Evolutionary conservation across 2,329 filamentous ascomycete genomes (phyloP).

Genomic region (Neoarthrinium moseri): DNA sequence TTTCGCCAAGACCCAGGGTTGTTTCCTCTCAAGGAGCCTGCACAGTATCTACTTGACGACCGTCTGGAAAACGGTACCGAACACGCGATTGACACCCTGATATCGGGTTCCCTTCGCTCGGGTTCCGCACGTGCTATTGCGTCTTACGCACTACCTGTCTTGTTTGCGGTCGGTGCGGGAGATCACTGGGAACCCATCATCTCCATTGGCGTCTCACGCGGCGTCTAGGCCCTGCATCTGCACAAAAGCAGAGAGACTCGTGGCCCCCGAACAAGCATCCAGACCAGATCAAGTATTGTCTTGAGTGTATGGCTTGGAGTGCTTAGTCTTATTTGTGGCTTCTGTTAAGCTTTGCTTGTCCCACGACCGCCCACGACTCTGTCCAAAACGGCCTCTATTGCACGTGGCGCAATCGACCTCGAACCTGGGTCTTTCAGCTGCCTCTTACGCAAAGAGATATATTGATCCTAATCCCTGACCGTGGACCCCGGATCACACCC

Average conservation of each 20-base stretch:
- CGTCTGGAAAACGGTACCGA: neutral
- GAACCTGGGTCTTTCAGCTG: slow-evolving; percentile 7
- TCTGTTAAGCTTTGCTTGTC: slow-evolving; percentile 8
- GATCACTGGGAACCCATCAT: neutral
- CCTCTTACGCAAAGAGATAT: slow-evolving; percentile 4
- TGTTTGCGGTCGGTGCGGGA: no score
- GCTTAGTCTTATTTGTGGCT: slow-evolving; percentile 5
- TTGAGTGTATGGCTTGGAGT: neutral
- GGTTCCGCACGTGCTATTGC: slow-evolving; percentile 12
- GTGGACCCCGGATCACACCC: neutral
- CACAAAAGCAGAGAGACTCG: slow-evolving; percentile 1
- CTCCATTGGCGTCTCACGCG: no score
- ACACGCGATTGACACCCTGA: neutral
- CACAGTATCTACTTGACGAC: no score
- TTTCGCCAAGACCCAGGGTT: slow-evolving; percentile 1
- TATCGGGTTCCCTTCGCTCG: neutral
- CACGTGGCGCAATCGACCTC: slow-evolving; percentile 10
- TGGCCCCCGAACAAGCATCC: neutral
- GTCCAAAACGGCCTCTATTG: no score
- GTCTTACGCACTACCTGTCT: slow-evolving; percentile 7
- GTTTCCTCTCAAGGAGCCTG: no score
- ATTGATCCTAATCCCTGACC: slow-evolving; percentile 3
- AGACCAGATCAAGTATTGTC: neutral
- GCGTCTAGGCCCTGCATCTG: no score
- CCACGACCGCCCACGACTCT: neutral